A percentile compares a stretch with the other conserved stretches of the same genome.
Evolutionary conservation across 2,329 filamentous ascomycete genomes (phyloP).

Genomic region (Fusarium sulawesiense): DNA sequence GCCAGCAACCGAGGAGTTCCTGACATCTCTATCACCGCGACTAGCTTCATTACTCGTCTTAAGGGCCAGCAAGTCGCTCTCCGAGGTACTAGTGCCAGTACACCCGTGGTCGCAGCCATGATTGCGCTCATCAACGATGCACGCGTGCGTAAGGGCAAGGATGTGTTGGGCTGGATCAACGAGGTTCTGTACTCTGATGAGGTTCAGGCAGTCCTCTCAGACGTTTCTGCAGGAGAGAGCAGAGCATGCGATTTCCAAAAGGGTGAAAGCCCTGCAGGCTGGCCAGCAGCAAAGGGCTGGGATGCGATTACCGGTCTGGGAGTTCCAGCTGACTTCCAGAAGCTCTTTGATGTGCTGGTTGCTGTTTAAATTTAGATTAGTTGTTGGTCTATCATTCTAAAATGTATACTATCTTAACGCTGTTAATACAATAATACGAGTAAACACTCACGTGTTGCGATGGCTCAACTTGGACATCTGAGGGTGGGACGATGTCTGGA

Average conservation of each 20-base stretch:
- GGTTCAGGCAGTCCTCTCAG: slow-evolving; percentile 54
- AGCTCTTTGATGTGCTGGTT: slow-evolving; percentile 51
- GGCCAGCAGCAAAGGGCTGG: slow-evolving; percentile 59
- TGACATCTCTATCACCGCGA: slow-evolving; percentile 66
- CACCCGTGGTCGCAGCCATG: slow-evolving; percentile 66
- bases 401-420: not conserved
- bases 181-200: slow-evolving; percentile 57
- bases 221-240: slow-evolving; percentile 57
- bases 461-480: not conserved
- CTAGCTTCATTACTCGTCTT: slow-evolving; percentile 61
- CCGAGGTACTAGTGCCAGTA: slow-evolving; percentile 62
- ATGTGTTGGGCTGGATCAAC: slow-evolving; percentile 66
- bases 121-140: slow-evolving; percentile 66
- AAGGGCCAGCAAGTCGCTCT: slow-evolving; percentile 46
- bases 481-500: not conserved
- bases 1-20: slow-evolving; percentile 60
- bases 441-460: not conserved
- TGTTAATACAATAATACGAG: not conserved
- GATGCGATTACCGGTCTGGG: slow-evolving; percentile 64
- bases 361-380: slow-evolving; percentile 16
- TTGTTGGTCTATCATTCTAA: not conserved
- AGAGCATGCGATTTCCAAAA: slow-evolving; percentile 54
- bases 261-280: slow-evolving; percentile 53
- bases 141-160: slow-evolving; percentile 60
- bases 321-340: slow-evolving; percentile 56